Evolutionary conservation across 768 basidiomycete genomes (phyloP).

Genomic region (Sporobolomyces roseus): DNA sequence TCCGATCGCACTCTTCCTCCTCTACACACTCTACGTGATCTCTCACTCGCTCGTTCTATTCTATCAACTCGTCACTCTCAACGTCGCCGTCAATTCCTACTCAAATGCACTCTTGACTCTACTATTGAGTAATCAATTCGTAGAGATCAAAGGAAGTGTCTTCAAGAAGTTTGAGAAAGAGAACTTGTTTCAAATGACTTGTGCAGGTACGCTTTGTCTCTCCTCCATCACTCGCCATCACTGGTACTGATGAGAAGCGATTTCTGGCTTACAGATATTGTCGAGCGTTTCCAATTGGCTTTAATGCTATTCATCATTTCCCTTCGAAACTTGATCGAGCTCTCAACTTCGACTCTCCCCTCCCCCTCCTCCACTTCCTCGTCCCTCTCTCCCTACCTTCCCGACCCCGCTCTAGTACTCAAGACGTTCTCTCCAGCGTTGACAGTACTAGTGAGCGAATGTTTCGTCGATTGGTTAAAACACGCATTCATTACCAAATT

Average conservation of each 20-base stretch:
- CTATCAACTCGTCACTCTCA: constrained; percentile 88
- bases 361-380: constrained; percentile 48
- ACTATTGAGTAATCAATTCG: constrained; percentile 94
- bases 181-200: constrained; percentile 95
- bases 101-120: constrained; percentile 91
- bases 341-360: neutral
- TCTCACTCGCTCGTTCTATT: constrained; percentile 89
- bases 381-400: constrained; percentile 48
- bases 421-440: constrained; percentile 89
- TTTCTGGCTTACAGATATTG: constrained; percentile 65
- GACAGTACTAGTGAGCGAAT: constrained; percentile 84
- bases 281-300: constrained; percentile 87
- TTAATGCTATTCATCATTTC: constrained; percentile 89
- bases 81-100: constrained; percentile 97
- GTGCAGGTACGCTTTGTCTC: constrained; percentile 65
- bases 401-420: constrained; percentile 47
- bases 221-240: neutral
- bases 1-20: constrained; percentile 74
- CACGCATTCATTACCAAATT: constrained; percentile 99
- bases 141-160: constrained; percentile 98
- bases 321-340: constrained; percentile 86
- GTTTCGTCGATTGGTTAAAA: constrained; percentile 96
- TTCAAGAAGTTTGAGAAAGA: constrained; percentile 99
- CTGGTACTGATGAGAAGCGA: neutral
- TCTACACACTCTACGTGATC: constrained; percentile 76